phyloP scores from a whole-genome alignment of 768 basidiomycete species.

The Amanita molliuscula region DNA sequence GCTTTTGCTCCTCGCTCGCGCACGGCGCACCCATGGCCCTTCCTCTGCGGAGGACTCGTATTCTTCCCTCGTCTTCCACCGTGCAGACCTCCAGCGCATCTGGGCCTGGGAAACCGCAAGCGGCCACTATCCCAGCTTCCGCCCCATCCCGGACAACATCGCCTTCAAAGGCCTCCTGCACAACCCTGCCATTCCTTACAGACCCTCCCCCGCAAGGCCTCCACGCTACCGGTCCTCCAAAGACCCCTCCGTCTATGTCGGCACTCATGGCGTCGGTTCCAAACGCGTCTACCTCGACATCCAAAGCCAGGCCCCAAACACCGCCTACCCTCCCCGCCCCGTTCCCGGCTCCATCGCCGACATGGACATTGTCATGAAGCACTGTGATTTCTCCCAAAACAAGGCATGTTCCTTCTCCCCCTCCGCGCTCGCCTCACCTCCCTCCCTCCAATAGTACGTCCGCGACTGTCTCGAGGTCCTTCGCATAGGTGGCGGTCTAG shows the following conservation, averaged over 20 bases:
- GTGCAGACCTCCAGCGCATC: slow-evolving; percentile 69
- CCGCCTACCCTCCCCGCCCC: slow-evolving; percentile 81
- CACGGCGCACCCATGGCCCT: slow-evolving; percentile 18
- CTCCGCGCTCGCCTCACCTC: background rate
- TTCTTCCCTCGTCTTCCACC: slow-evolving; percentile 57
- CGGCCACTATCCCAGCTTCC: slow-evolving; percentile 77
- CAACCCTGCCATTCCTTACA: slow-evolving; percentile 60
- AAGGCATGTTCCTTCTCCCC: slow-evolving; percentile 35
- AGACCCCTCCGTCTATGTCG: slow-evolving; percentile 28
- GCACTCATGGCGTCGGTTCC: slow-evolving; percentile 60
- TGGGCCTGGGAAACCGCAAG: slow-evolving; percentile 92
- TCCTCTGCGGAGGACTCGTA: slow-evolving; percentile 31
- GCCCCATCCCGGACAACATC: slow-evolving; percentile 55
- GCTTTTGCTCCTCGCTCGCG: slow-evolving; percentile 32
- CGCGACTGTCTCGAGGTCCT: slow-evolving; percentile 90
- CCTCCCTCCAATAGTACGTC: slow-evolving; percentile 76
- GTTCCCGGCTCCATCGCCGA: slow-evolving; percentile 76
- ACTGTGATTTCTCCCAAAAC: slow-evolving; percentile 71
- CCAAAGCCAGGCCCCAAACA: slow-evolving; percentile 42
- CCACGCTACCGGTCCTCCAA: slow-evolving; percentile 39
- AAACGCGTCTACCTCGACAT: slow-evolving; percentile 69
- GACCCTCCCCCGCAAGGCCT: slow-evolving; percentile 33
- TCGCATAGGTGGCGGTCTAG: slow-evolving; percentile 74
- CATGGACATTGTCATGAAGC: slow-evolving; percentile 76
- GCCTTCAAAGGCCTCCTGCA: slow-evolving; percentile 41